Evolutionary conservation across 352 stramenopile genomes (phyloP), one percentile per base, ranked within the genome.

Genomic region (Thraustochytrium striatum): DNA sequence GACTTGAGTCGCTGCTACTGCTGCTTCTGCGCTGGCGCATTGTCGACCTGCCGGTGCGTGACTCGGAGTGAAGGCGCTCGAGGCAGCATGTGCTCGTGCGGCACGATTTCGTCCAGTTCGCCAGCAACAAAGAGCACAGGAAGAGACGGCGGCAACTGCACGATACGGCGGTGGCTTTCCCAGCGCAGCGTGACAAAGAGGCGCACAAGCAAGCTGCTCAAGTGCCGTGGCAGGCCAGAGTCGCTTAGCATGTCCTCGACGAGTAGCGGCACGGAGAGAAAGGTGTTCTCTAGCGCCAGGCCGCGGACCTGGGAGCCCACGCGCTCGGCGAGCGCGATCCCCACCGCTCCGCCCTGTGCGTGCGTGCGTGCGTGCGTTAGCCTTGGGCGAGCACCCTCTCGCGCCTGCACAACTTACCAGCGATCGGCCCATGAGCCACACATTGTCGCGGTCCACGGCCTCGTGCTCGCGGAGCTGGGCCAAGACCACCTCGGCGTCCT

Each of bases 381-480:
- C n/a, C n/a, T n/a, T n/a, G n/a, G n/a, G n/a, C n/a, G n/a, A n/a
- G n/a, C n/a, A n/a, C n/a, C n/a, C n/a, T n/a, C n/a, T n/a, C n/a
- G n/a, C 47, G 25, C 47, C 16, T 55, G 16, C 47, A 55, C 16
- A 55, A 55, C 47, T 55, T 55, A 55, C 57, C 19, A 79, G 35
- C 2, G 69, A 79, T 53, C 85, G 47, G 1, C 85, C 85, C 52
- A 87, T 87, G n/a, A 85, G n/a, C 19, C 87, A 44, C 11, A 88
- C 50, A 50, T 83, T 82, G 8, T 84, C 58, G 19, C 82, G 72
- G 79, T 82, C 81, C 3, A 87, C 69, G 28, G 79, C 78, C 9
- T 69, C 13, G 19, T 30, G 44, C 21, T 41, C 35, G 21, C 38
- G 43, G 3, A 78, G 21, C 36, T 81, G 82, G 21, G 78, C 44